A percentile compares a stretch with the other conserved stretches of the same genome.
These are phyloP conservation scores for Setaria viridis DNA, from an alignment of 202 grass and related monocot species.

Conservation along the genomic window DNA sequence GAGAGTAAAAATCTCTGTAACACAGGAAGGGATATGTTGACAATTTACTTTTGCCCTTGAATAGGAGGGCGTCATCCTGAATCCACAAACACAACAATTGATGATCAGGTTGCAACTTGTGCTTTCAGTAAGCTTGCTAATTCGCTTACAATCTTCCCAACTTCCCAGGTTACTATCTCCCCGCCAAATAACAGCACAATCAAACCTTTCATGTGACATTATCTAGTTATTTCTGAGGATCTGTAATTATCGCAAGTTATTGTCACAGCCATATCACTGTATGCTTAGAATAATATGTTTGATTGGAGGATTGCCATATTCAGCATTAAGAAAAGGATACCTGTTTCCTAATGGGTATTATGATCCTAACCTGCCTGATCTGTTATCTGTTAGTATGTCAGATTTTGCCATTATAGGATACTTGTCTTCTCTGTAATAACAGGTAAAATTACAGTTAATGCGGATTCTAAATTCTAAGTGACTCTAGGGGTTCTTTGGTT, in stretches of 20 bases:
- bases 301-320: neutral
- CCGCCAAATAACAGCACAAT: too few species aligned
- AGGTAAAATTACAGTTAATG: neutral
- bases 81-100: slow-evolving; percentile 28
- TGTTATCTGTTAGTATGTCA: neutral
- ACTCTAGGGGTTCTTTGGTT: neutral
- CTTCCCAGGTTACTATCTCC: neutral
- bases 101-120: slow-evolving; percentile 38
- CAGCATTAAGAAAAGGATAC: neutral
- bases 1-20: slow-evolving; percentile 13
- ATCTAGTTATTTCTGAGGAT: slow-evolving; percentile 1
- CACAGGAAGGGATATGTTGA: slow-evolving; percentile 1
- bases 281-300: neutral
- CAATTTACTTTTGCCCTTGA: slow-evolving; percentile 51
- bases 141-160: neutral
- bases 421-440: neutral
- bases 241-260: neutral
- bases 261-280: neutral
- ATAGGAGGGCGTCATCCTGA: slow-evolving; percentile 60
- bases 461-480: neutral
- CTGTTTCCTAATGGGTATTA: neutral
- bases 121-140: slow-evolving; percentile 28
- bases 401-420: neutral
- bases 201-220: neutral
- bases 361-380: neutral